Base-by-base conservation (phyloP, 345 rosid species). In the Melastoma malabathricum region DNA sequence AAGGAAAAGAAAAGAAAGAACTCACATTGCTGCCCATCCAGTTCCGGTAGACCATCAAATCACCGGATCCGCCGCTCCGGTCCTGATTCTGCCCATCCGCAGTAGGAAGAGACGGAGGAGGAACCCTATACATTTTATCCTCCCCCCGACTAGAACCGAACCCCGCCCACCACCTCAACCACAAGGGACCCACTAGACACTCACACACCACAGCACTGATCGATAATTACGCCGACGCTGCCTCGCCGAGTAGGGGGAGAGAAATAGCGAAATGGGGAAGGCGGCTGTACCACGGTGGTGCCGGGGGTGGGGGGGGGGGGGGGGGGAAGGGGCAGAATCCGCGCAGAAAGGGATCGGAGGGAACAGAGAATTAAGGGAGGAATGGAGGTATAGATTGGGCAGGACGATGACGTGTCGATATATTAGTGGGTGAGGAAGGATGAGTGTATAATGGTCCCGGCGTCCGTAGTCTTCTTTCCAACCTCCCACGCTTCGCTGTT, bases 1-100 rank as follows among this genome's bases (percentile, higher is more conserved):
- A 51, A 49, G 16, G 12, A 41, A 10, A 8, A 4, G 3, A 3
- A 6, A 3, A 18, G 3, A 44, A 31, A 46, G 52, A 22, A 14
- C 87, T 80, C 59, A 82, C 97, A 75, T 92, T 87, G 70, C 88
- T 87, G 64, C 86, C 97, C 76, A 84, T 87, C 98, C 98, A 92
- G 60, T 71, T 73, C 66, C 82, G 88, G 71, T 84, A 87, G 67
- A 83, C 84, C 65, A 71, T 71, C 53, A 64, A 78, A 75, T 76
- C 79, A 44, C 68, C 67, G 63, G 73, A 69, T 57, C 67, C 87
- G 48, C 85, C 71, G 68, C 82, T 82, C 43, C 58, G 68, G 77
- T 86, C 92, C 65, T 86, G 74, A 65, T 81, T 59, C 72, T 84
- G 79, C 41, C 41, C 41, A 6, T 1, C 41, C 10, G 10, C 12